These are phyloP conservation scores for Phoma herbarum DNA, from an alignment of 2,329 filamentous ascomycete species.

Conservation along the genomic window DNA sequence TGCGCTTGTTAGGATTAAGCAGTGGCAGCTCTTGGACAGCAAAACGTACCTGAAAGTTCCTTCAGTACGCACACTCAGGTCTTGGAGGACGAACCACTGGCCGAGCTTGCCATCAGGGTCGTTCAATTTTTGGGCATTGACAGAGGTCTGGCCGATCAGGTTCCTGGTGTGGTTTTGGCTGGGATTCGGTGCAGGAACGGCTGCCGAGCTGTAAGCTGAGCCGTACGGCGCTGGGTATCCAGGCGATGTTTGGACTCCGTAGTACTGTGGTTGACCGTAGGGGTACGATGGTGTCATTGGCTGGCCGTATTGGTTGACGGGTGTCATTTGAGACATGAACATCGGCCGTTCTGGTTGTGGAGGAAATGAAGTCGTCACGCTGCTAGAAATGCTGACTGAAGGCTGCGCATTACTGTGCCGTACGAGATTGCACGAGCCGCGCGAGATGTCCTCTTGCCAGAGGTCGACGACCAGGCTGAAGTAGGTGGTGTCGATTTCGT, in stretches of 20 bases:
- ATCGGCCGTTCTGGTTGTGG: constrained; percentile 55
- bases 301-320: constrained; percentile 55
- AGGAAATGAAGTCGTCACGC: constrained; percentile 79
- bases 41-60: constrained; percentile 80
- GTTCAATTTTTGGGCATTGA: constrained; percentile 84
- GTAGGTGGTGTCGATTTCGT: constrained; percentile 73
- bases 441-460: constrained; percentile 68
- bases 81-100: constrained; percentile 96
- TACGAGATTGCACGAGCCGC: constrained; percentile 72
- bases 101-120: constrained; percentile 83
- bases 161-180: constrained; percentile 84
- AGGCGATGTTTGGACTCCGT: constrained; percentile 31
- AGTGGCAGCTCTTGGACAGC: background rate
- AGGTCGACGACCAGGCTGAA: constrained; percentile 75
- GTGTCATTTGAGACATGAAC: constrained; percentile 32
- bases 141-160: constrained; percentile 88
- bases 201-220: constrained; percentile 22
- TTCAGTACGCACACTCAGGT: constrained; percentile 92
- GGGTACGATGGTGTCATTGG: constrained; percentile 25
- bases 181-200: constrained; percentile 45
- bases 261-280: constrained; percentile 20
- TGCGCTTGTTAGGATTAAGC: constrained; percentile 36
- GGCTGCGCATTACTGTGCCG: constrained; percentile 72
- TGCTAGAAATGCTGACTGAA: constrained; percentile 76
- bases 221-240: constrained; percentile 22